Percentiles rank a stretch among this genome's conserved stretches.
These are phyloP conservation scores for Debaryomyces fabryi DNA, from an alignment of 1,139 yeast genomes.

Conservation along the genomic window DNA sequence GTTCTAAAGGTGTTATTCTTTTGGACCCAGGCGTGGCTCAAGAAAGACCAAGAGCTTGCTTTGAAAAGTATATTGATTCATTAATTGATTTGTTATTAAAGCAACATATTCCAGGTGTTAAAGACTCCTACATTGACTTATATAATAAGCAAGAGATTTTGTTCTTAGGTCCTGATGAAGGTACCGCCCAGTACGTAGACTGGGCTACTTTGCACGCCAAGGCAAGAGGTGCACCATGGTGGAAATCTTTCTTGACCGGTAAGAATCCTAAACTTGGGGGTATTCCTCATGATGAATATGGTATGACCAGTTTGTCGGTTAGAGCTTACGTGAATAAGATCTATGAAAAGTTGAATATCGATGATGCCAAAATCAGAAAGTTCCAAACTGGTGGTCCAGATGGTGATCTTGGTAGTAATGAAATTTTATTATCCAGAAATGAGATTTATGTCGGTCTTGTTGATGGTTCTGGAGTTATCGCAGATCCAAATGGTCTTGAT, in stretches of 20 bases:
- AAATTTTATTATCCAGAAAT: constrained; percentile 77
- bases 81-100: constrained; percentile 83
- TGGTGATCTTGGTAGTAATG: constrained; percentile 97
- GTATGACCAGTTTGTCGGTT: constrained; percentile 96
- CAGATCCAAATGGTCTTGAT: constrained; percentile 88
- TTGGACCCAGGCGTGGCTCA: constrained; percentile 81
- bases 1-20: constrained; percentile 94
- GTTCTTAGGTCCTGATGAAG: constrained; percentile 98
- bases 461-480: constrained; percentile 95
- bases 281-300: constrained; percentile 97
- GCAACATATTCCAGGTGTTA: constrained; percentile 71
- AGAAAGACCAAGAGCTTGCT: constrained; percentile 81
- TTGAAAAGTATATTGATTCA: constrained; percentile 91
- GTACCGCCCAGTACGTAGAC: constrained; percentile 92
- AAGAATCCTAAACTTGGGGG: constrained; percentile 93
- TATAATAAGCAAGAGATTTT: constrained; percentile 85
- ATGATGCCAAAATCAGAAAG: constrained; percentile 63
- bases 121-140: constrained; percentile 84
- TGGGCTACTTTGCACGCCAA: constrained; percentile 99
- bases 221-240: constrained; percentile 94
- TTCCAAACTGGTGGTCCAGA: constrained; percentile 99
- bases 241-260: constrained; percentile 98
- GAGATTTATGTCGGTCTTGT: constrained; percentile 88
- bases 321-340: constrained; percentile 90
- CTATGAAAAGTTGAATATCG: constrained; percentile 72